Evolutionary conservation across 345 rosid species (phyloP).

Genomic region (Eucalyptus globulus): DNA sequence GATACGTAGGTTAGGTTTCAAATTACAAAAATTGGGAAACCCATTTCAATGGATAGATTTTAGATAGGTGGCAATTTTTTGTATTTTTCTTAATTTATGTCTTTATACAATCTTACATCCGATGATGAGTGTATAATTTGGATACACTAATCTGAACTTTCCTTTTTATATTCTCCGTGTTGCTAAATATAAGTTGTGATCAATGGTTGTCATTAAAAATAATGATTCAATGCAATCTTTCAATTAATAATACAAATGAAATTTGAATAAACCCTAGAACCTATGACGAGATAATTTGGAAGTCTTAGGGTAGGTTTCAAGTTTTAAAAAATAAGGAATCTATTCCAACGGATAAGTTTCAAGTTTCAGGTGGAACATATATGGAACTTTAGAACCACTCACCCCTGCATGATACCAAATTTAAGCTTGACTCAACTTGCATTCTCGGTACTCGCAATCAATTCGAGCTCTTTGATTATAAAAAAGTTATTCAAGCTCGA

Average conservation of each 20-base stretch:
- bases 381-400: rapidly evolving
- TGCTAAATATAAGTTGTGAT: too few species aligned
- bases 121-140: too few species aligned
- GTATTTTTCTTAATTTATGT: rapidly evolving
- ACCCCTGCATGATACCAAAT: not conserved
- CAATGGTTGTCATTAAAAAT: too few species aligned
- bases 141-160: too few species aligned
- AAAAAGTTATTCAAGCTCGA: not conserved
- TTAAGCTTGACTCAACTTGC: not conserved
- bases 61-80: rapidly evolving
- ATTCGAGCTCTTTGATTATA: not conserved
- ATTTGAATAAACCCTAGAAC: rapidly evolving
- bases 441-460: not conserved
- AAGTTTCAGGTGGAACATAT: rapidly evolving
- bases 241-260: too few species aligned
- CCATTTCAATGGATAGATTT: rapidly evolving
- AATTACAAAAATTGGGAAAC: rapidly evolving
- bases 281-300: rapidly evolving
- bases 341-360: rapidly evolving
- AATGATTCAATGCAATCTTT: too few species aligned
- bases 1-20: not conserved
- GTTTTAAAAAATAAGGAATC: rapidly evolving
- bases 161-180: too few species aligned
- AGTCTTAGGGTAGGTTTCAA: rapidly evolving
- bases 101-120: rapidly evolving